Evolutionary conservation across 441 rosid species (phyloP).

Genomic region (Populus hybrid): DNA sequence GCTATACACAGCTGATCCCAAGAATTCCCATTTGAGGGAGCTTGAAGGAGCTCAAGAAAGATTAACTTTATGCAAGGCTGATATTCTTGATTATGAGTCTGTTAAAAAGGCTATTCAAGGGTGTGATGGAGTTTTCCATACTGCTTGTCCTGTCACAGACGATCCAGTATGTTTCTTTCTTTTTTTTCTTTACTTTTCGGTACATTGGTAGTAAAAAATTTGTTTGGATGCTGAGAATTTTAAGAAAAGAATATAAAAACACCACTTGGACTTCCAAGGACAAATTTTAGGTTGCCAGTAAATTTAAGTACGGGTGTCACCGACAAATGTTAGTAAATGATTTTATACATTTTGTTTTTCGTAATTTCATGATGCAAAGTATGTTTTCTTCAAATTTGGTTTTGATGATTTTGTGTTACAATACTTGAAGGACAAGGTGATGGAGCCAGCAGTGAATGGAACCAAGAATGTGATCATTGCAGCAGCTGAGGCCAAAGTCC

Average conservation of each 20-base stretch:
- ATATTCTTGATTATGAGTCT: conserved; percentile 68
- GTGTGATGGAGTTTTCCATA: conserved; percentile 88
- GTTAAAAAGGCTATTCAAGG: conserved; percentile 61
- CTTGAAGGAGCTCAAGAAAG: conserved; percentile 86
- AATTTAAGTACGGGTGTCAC: no score
- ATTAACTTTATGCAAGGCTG: conserved; percentile 61
- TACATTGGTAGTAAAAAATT: neutral
- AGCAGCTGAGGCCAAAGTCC: conserved; percentile 73
- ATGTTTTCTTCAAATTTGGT: neutral
- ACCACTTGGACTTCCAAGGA: no score
- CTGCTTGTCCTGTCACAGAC: conserved; percentile 84
- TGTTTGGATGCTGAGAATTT: conserved; percentile 25
- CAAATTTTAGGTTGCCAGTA: no score
- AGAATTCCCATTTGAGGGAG: conserved; percentile 74
- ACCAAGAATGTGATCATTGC: conserved; percentile 55
- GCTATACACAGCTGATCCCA: conserved; percentile 53
- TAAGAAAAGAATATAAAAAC: neutral
- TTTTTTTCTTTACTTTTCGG: no score
- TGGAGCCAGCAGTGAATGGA: conserved; percentile 64
- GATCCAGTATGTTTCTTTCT: conserved; percentile 62
- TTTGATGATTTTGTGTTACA: neutral
- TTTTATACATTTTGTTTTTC: no score
- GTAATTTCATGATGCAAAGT: no score
- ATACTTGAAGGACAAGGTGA: conserved; percentile 68
- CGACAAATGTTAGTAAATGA: no score